Evolutionary conservation across 2,329 filamentous ascomycete species (phyloP).

Genomic region (Epicoccum sorghinum): DNA sequence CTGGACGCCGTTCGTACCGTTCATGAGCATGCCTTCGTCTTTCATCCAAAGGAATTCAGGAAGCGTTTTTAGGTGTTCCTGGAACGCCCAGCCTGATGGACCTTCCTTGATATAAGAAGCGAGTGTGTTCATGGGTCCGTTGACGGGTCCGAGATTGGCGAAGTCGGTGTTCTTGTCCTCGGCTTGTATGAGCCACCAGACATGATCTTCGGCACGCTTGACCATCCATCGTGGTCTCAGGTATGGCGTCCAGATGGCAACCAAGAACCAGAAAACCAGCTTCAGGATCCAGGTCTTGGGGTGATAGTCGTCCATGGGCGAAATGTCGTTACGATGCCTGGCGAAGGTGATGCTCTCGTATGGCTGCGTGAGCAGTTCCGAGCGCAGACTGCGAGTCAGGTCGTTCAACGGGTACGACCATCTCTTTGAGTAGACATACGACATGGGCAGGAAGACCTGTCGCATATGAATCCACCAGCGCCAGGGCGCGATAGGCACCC

Average conservation of each 20-base stretch:
- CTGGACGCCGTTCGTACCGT: conserved; percentile 98
- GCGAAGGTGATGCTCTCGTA: conserved; percentile 80
- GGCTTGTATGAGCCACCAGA: conserved; percentile 81
- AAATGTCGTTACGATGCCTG: conserved; percentile 81
- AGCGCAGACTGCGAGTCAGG: conserved; percentile 71
- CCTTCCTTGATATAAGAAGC: conserved; percentile 86
- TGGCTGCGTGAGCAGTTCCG: conserved; percentile 82
- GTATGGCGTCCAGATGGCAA: conserved; percentile 80
- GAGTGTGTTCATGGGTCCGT: conserved; percentile 87
- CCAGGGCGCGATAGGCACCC: conserved; percentile 89
- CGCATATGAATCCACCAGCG: conserved; percentile 98
- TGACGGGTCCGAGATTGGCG: conserved; percentile 85
- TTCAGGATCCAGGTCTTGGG: conserved; percentile 88
- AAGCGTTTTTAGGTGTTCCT: conserved; percentile 78
- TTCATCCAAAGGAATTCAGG: conserved; percentile 93
- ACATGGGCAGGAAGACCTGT: conserved; percentile 94
- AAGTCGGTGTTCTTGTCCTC: conserved; percentile 94
- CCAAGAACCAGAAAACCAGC: conserved; percentile 76
- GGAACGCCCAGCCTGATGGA: conserved; percentile 71
- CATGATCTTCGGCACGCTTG: conserved; percentile 77
- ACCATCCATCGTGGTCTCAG: conserved; percentile 70
- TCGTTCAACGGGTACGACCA: conserved; percentile 80
- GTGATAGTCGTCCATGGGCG: conserved; percentile 83
- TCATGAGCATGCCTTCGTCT: conserved; percentile 88
- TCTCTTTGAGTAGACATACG: conserved; percentile 82